Base-by-base conservation (phyloP, 306 rosid species). In the Alnus glutinosa region DNA sequence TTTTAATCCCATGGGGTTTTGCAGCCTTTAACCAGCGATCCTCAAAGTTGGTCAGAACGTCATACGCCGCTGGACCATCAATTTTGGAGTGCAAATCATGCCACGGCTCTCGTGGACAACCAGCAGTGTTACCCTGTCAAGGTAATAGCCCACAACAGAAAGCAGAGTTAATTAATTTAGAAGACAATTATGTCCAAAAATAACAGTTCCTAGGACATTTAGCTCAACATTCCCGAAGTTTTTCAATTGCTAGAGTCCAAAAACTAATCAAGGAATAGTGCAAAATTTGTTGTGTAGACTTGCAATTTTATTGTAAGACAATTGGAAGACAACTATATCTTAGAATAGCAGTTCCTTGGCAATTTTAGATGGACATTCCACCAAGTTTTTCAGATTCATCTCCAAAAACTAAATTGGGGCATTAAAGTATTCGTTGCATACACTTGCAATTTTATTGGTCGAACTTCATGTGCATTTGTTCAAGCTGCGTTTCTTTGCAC, bases 101-200 rank as follows among this genome's bases (percentile, higher is more conserved):
- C 99, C 99, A 95, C 12, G 99, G 99, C 80, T 95, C 97, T 83
- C 99, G 84, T 73, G 97, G 99, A 91, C 98, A 90, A 67, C 94
- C 98, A 79, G 79, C 84, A 19, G 75, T 74, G 66, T 71, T 91
- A 82, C 97, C 97, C 99, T 95, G 89, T 75, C 50, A 77, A 67
- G 54, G 61, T 70, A 61, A 83, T 50, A 71, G 80, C n/a, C 80
- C 71, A 69, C 62, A 71, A 34, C 28, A 75, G 74, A 47, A 66
- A 88, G 74, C 71, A 63, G 67, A 66, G 55, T 34, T 49, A 68
- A 68, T 47, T 44, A 9, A 19, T 19, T 76, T 72, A 61, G 50
- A 75, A 63, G 7, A 83, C 9, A 10, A 74, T 18, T 74, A 47
- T 42, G 18, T 3, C 66, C 67, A 70, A 54, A 23, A 67, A 68